phyloP scores from a whole-genome alignment of 2,329 filamentous ascomycete species.

The Lachnellula subtilissima region DNA sequence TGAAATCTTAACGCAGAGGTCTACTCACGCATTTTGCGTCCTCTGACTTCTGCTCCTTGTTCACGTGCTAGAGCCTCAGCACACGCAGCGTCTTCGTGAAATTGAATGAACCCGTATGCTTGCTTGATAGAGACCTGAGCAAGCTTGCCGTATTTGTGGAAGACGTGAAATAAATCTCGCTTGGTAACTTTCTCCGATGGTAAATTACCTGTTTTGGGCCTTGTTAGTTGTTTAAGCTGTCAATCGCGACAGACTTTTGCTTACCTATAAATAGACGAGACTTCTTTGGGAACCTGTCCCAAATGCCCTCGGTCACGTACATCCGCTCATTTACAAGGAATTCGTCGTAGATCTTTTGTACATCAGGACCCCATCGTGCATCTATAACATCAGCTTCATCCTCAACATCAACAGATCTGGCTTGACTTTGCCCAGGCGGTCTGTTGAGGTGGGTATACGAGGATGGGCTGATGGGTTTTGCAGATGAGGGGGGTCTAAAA shows the following conservation, averaged over 20 bases:
- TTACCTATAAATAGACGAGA: conserved; percentile 78
- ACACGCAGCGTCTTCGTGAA: conserved; percentile 72
- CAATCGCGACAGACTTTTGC: conserved; percentile 27
- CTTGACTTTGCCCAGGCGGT: conserved; percentile 16
- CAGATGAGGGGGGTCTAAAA: conserved; percentile 22
- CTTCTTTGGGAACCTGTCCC: conserved; percentile 74
- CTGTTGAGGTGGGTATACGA: conserved; percentile 19
- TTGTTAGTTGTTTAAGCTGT: conserved; percentile 24
- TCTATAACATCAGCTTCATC: conserved; percentile 30
- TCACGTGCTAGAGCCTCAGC: conserved; percentile 68
- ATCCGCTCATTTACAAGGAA: conserved; percentile 69
- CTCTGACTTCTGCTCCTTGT: conserved; percentile 76
- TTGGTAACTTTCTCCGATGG: conserved; percentile 92
- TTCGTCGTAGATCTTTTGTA: conserved; percentile 64
- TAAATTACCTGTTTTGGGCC: conserved; percentile 64
- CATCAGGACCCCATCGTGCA: conserved; percentile 40
- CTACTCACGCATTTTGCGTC: conserved; percentile 84
- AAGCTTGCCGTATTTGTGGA: conserved; percentile 77
- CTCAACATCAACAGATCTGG: conserved; percentile 17
- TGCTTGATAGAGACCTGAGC: conserved; percentile 96
- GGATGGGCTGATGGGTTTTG: conserved; percentile 21
- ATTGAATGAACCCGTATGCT: conserved; percentile 95
- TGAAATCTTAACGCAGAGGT: neutral
- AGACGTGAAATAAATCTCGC: conserved; percentile 86
- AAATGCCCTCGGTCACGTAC: conserved; percentile 73